Percentiles rank a stretch among this genome's conserved stretches.
These are phyloP conservation scores for Penicillium taxi DNA, from an alignment of 495 filamentous ascomycete species.

Conservation along the genomic window DNA sequence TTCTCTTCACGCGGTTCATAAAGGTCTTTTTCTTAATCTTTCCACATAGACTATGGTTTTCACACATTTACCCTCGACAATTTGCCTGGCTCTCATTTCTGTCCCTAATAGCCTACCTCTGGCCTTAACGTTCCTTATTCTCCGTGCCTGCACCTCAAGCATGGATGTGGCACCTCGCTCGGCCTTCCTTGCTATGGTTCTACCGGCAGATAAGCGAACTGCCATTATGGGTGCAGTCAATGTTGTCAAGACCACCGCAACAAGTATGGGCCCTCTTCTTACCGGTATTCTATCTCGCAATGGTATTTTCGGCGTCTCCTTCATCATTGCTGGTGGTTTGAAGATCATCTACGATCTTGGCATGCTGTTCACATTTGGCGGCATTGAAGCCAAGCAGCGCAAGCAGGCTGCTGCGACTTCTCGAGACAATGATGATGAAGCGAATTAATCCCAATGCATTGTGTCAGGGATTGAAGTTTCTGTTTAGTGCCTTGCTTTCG, in stretches of 20 bases:
- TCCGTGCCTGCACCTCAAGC: slow-evolving; percentile 61
- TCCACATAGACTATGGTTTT: slow-evolving; percentile 66
- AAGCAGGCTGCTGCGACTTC: slow-evolving; percentile 12
- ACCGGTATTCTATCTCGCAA: slow-evolving; percentile 62
- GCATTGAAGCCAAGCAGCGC: slow-evolving; percentile 22
- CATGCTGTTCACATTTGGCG: slow-evolving; percentile 58
- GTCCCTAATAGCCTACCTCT: slow-evolving; percentile 47
- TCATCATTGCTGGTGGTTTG: slow-evolving; percentile 61
- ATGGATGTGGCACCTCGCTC: slow-evolving; percentile 80
- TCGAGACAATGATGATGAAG: slow-evolving; percentile 13
- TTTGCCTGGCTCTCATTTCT: slow-evolving; percentile 64
- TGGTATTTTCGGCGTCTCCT: slow-evolving; percentile 60
- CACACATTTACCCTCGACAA: slow-evolving; percentile 69
- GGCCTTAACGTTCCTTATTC: slow-evolving; percentile 54
- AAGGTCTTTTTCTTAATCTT: slow-evolving; percentile 2
- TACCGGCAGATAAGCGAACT: slow-evolving; percentile 67
- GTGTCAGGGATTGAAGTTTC: no score
- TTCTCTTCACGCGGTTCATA: neutral
- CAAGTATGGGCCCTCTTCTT: slow-evolving; percentile 56
- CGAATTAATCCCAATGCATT: no score
- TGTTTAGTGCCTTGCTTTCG: no score
- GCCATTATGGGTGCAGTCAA: slow-evolving; percentile 68
- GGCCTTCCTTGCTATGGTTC: slow-evolving; percentile 67
- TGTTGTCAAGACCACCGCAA: slow-evolving; percentile 55
- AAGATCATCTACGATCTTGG: slow-evolving; percentile 68